These are phyloP conservation scores for Hyaloscypha hepaticicola DNA, from an alignment of 495 filamentous ascomycete genomes.

Conservation along the genomic window DNA sequence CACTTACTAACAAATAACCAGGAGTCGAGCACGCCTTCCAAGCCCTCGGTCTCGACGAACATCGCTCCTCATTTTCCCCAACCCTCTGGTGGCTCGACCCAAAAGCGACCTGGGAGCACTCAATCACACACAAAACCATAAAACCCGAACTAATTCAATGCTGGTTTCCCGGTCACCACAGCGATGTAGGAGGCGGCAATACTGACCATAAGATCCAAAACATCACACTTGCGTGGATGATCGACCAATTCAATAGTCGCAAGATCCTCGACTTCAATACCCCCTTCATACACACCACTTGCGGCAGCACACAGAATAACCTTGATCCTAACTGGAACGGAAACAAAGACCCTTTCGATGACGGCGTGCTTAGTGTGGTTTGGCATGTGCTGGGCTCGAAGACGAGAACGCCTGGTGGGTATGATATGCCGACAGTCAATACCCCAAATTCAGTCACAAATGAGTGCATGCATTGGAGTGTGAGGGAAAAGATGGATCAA, in stretches of 20 bases:
- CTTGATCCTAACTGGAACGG: not conserved
- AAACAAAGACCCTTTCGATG: not conserved
- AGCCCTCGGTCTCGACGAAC: constrained; percentile 68
- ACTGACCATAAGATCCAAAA: not conserved
- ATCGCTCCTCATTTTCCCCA: constrained; percentile 54
- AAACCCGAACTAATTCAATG: constrained; percentile 55
- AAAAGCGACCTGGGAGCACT: constrained; percentile 42
- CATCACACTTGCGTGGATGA: constrained; percentile 14
- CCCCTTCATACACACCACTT: not conserved
- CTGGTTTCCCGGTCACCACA: constrained; percentile 71
- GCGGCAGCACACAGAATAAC: not conserved
- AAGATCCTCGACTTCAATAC: not conserved
- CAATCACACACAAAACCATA: not conserved
- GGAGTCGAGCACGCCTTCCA: constrained; percentile 65
- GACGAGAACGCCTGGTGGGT: not conserved
- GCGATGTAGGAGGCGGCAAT: constrained; percentile 57
- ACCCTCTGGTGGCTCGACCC: constrained; percentile 8
- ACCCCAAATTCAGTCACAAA: not conserved
- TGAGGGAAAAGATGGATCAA: not conserved
- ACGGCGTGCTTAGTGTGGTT: not conserved
- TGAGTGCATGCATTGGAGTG: not conserved
- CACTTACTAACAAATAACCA: constrained; percentile 5
- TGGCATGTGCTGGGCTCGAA: not conserved
- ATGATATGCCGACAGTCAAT: not conserved
- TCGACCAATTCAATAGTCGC: constrained; percentile 5